A percentile compares a stretch with the other conserved stretches of the same genome.
phyloP scores from a whole-genome alignment of 805 yeast genomes.

The Nadsonia fulvescens region DNA sequence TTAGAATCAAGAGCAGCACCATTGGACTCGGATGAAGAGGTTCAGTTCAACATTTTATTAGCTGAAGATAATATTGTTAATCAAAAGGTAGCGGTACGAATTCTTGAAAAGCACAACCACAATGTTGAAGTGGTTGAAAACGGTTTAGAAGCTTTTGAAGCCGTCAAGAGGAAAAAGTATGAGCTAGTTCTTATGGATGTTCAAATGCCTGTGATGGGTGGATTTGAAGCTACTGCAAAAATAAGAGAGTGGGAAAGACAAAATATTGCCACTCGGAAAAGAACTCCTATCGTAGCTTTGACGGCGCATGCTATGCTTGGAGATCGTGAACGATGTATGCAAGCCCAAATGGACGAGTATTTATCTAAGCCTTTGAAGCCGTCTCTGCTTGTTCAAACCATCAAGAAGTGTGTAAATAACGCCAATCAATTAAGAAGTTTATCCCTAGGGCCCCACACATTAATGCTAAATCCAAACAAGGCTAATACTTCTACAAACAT shows the following conservation, averaged over 20 bases:
- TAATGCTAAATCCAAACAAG: no score
- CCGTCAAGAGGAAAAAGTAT: constrained; percentile 44
- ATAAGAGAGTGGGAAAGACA: constrained; percentile 80
- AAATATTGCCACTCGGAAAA: constrained; percentile 49
- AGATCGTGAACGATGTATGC: constrained; percentile 69
- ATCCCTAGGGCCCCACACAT: constrained; percentile 22
- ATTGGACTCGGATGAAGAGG: constrained; percentile 60
- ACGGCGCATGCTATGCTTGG: constrained; percentile 94
- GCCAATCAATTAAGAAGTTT: constrained; percentile 21
- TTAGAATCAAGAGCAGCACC: constrained; percentile 69
- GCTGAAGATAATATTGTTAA: constrained; percentile 82
- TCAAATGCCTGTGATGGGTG: constrained; percentile 93
- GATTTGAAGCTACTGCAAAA: constrained; percentile 77
- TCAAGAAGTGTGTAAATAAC: constrained; percentile 58
- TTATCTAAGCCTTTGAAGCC: constrained; percentile 79
- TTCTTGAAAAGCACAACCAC: constrained; percentile 74
- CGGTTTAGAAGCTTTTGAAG: constrained; percentile 68
- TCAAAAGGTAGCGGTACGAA: constrained; percentile 73
- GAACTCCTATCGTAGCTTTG: constrained; percentile 77
- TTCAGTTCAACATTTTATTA: constrained; percentile 51
- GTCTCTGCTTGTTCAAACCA: constrained; percentile 63
- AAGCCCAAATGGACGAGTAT: constrained; percentile 86
- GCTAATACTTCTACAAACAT: no score
- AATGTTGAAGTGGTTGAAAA: constrained; percentile 71
- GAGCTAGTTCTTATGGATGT: constrained; percentile 86